These are phyloP conservation scores for Lactarius sanguifluus DNA, from an alignment of 768 basidiomycete species.

Conservation along the genomic window DNA sequence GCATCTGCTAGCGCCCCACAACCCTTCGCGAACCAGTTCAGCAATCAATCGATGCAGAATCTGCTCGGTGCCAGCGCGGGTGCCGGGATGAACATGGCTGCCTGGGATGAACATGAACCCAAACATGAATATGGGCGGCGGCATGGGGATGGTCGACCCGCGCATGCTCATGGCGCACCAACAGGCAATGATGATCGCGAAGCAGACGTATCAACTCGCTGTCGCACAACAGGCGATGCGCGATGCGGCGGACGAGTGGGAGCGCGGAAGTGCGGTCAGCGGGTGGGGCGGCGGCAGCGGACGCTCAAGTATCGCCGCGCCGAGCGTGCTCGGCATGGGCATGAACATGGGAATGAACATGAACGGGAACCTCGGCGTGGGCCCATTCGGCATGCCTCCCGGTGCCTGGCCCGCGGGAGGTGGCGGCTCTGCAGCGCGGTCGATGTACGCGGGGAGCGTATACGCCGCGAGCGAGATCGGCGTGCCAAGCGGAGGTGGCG, in stretches of 20 bases:
- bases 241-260: constrained; percentile 90
- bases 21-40: constrained; percentile 32
- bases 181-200: constrained; percentile 82
- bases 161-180: constrained; percentile 66
- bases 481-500: constrained; percentile 32
- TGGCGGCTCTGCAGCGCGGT: constrained; percentile 38
- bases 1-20: constrained; percentile 25
- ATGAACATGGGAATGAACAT: constrained; percentile 32
- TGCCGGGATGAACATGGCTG: neutral
- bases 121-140: constrained; percentile 18
- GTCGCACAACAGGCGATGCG: constrained; percentile 90
- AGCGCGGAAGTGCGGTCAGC: constrained; percentile 60
- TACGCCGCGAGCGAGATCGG: constrained; percentile 51
- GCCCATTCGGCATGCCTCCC: constrained; percentile 32
- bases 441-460: constrained; percentile 68
- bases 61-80: constrained; percentile 39
- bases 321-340: constrained; percentile 40
- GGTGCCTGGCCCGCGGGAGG: constrained; percentile 43
- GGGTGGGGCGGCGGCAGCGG: constrained; percentile 34
- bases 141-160: constrained; percentile 24
- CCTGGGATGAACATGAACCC: constrained; percentile 7
- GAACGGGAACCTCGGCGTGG: constrained; percentile 29
- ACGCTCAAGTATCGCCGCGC: constrained; percentile 32
- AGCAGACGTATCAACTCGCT: constrained; percentile 87
- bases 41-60: constrained; percentile 48